These are phyloP conservation scores for Talaromyces sp. DNA, from an alignment of 2,329 filamentous ascomycete species.

Conservation along the genomic window DNA sequence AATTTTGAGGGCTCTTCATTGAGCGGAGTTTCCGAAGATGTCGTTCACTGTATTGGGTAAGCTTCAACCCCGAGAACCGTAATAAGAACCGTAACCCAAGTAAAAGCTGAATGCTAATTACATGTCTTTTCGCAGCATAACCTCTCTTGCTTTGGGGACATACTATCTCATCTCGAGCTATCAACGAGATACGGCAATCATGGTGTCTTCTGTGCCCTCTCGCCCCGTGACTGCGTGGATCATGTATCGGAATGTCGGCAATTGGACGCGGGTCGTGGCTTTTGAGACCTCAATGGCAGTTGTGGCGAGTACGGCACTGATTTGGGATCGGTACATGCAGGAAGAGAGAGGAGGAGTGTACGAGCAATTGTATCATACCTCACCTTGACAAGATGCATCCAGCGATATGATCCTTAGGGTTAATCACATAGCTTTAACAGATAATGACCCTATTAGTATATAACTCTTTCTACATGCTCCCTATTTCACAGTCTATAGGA, in stretches of 20 bases:
- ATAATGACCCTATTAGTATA: background rate
- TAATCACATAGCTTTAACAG: background rate
- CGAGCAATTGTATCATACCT: background rate
- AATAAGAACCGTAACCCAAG: background rate
- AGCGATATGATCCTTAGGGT: background rate
- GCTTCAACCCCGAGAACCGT: background rate
- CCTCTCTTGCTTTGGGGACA: conserved; percentile 16
- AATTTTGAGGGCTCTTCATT: background rate
- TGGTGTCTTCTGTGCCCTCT: conserved; percentile 14
- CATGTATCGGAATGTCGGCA: background rate
- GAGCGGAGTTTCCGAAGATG: background rate
- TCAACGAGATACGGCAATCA: conserved; percentile 19
- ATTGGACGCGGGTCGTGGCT: background rate
- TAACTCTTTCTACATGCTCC: background rate
- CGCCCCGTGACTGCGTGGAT: background rate
- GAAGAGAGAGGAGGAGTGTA: background rate
- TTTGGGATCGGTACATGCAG: background rate
- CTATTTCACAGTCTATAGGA: background rate
- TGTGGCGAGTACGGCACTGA: background rate
- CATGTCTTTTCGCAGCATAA: background rate
- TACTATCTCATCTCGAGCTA: conserved; percentile 21
- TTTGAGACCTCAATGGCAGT: background rate
- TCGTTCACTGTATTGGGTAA: background rate
- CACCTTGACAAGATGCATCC: background rate
- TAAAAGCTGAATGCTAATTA: background rate